Percentiles rank a stretch among this genome's conserved stretches.
Evolutionary conservation across 1,284 basidiomycete species (phyloP).

Genomic region (Boletus smithii): DNA sequence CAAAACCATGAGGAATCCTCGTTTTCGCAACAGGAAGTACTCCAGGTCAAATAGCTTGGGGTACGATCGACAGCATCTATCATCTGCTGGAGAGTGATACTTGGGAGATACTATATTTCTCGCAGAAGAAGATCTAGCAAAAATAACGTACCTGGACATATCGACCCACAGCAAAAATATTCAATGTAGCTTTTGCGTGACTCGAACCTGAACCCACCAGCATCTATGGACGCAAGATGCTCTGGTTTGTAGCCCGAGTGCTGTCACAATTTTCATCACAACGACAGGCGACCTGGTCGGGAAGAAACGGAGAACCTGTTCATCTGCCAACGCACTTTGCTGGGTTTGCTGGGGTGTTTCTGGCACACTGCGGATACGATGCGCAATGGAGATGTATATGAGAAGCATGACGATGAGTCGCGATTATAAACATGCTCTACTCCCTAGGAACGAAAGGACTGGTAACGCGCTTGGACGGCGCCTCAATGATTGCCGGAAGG

Average conservation of each 20-base stretch:
- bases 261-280: too few relatives aligned
- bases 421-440: slow-evolving; percentile 37
- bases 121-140: not conserved
- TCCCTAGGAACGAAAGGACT: slow-evolving; percentile 77
- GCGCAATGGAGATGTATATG: slow-evolving; percentile 5
- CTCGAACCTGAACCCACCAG: not conserved
- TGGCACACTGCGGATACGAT: not conserved
- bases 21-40: not conserved
- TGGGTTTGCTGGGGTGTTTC: not conserved
- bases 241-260: too few relatives aligned
- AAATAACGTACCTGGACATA: too few relatives aligned
- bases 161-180: not conserved
- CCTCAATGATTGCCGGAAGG: slow-evolving; percentile 62
- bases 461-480: slow-evolving; percentile 62
- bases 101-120: too few relatives aligned
- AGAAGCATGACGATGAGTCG: slow-evolving; percentile 5
- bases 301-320: not conserved
- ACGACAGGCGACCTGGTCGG: not conserved
- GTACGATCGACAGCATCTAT: too few relatives aligned
- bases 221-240: too few relatives aligned
- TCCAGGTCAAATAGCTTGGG: too few relatives aligned
- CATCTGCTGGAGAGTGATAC: too few relatives aligned
- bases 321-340: not conserved
- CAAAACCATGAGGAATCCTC: not conserved
- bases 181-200: not conserved